phyloP scores from a whole-genome alignment of 768 basidiomycete genomes.

The Leucosporidium creatinivorum region DNA sequence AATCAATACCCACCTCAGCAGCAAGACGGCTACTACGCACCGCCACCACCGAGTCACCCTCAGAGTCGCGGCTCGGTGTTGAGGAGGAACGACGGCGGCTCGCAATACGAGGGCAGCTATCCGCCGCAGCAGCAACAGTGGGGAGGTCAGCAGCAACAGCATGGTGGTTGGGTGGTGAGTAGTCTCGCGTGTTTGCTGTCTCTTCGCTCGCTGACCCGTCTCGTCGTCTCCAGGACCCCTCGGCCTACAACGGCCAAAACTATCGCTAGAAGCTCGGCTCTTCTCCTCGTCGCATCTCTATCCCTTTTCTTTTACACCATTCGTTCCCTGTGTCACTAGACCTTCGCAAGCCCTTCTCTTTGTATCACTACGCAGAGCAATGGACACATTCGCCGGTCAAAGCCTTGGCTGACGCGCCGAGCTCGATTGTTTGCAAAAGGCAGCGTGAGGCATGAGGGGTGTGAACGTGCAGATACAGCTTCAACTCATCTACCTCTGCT shows the following conservation, averaged over 20 bases:
- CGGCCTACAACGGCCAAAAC: neutral
- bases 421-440: no score
- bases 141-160: neutral
- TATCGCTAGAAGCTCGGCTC: neutral
- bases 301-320: no score
- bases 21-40: neutral
- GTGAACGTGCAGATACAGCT: no score
- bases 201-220: neutral
- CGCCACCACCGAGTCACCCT: slow-evolving; percentile 1
- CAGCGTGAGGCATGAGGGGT: no score
- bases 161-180: neutral
- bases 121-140: neutral
- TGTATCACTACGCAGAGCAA: no score
- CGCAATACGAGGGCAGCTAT: neutral
- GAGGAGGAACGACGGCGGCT: neutral
- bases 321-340: no score
- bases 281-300: no score
- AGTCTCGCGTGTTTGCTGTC: neutral
- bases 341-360: no score
- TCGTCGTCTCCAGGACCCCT: neutral
- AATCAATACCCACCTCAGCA: neutral
- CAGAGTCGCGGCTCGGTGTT: neutral
- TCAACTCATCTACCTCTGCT: neutral
- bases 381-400: no score
- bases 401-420: no score